Conservation (phyloP, 2,329 filamentous ascomycete species). For the Phyllosticta ampelicida region DNA sequence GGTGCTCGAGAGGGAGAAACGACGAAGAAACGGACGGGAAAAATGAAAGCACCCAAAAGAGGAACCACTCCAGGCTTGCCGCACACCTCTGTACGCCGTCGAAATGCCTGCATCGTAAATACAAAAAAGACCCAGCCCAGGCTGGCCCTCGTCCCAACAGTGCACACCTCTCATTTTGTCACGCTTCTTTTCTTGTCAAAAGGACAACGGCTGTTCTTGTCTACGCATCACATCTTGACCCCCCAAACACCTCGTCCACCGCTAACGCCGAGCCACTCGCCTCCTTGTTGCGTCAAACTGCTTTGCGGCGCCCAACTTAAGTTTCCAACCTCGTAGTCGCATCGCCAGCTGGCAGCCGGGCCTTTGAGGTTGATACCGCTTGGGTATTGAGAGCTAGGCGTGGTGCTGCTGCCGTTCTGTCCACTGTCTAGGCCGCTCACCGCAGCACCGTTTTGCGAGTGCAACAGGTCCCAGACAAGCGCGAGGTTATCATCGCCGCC, state of each 20-base stretch:
- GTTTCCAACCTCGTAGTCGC: constrained; percentile 79
- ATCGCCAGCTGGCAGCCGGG: constrained; percentile 69
- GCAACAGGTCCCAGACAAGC: constrained; percentile 86
- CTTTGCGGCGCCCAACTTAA: constrained; percentile 72
- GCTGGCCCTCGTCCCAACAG: not conserved
- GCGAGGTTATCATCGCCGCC: constrained; percentile 89
- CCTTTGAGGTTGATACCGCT: constrained; percentile 43
- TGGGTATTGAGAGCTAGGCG: constrained; percentile 14
- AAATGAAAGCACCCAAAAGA: not conserved
- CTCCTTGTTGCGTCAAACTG: constrained; percentile 54
- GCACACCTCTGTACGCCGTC: constrained; percentile 6
- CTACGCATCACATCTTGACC: constrained; percentile 40
- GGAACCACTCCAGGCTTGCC: not conserved
- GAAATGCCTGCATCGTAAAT: constrained; percentile 10
- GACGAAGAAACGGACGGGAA: not conserved
- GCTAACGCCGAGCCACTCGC: constrained; percentile 76
- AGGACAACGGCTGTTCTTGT: not conserved
- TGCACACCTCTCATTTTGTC: not conserved
- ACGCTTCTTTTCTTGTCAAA: not conserved
- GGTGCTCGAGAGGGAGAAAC: not conserved
- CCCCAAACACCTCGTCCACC: constrained; percentile 76
- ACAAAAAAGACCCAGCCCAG: not conserved
- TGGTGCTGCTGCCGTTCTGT: constrained; percentile 19
- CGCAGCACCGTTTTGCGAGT: constrained; percentile 44
- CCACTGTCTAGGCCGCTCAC: constrained; percentile 32